These are phyloP conservation scores for Reutealis trisperma DNA, from an alignment of 345 rosid genomes.

Conservation along the genomic window DNA sequence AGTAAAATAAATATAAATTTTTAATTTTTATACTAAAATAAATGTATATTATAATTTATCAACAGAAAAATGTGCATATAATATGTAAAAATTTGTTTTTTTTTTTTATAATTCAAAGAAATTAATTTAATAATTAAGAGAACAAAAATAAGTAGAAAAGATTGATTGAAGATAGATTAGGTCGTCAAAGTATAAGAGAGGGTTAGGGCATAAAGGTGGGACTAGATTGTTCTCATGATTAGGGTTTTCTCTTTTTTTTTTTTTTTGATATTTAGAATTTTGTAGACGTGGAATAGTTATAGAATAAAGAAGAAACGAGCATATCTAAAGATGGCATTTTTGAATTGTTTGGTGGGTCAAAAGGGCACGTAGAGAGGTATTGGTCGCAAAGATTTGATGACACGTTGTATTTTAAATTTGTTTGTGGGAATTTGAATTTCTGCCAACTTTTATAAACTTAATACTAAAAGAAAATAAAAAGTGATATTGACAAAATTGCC, in stretches of 20 bases:
- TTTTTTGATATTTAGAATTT: conserved; percentile 17
- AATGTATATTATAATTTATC: no score
- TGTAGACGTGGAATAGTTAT: conserved; percentile 37
- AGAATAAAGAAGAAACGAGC: background rate
- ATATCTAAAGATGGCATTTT: background rate
- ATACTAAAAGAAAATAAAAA: background rate
- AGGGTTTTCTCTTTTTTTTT: background rate
- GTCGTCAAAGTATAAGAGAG: conserved; percentile 23
- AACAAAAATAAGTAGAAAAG: background rate
- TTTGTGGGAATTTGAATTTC: background rate
- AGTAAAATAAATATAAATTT: no score
- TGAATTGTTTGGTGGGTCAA: conserved; percentile 34
- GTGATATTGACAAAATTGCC: background rate
- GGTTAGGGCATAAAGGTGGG: background rate
- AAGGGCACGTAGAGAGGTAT: conserved; percentile 26
- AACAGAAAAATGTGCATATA: no score
- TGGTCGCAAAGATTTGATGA: background rate
- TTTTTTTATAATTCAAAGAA: no score
- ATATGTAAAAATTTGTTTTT: no score
- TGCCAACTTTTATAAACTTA: background rate
- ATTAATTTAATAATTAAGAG: no score
- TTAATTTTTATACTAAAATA: no score
- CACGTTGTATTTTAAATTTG: background rate
- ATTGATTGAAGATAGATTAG: conserved; percentile 2
- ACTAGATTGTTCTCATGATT: conserved; percentile 20